Conservation (phyloP, 225 moss, liverwort and hornwort species). For the Pseudoscleropodium purum region DNA sequence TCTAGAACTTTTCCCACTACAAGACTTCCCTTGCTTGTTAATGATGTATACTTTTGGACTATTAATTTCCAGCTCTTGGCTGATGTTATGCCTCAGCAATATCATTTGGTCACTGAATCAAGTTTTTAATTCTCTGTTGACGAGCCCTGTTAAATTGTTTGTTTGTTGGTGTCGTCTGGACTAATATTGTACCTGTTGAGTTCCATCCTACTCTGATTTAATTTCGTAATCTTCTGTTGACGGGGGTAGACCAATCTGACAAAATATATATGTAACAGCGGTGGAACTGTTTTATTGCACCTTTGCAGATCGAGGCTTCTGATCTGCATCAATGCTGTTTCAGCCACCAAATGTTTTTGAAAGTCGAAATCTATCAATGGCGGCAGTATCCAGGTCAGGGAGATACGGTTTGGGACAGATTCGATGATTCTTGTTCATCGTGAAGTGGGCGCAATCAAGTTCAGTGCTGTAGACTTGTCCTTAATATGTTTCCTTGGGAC, state of each 20-base stretch:
- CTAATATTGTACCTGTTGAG: not conserved
- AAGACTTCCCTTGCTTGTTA: not conserved
- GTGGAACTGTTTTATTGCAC: not conserved
- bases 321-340: not conserved
- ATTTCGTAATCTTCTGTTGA: not conserved
- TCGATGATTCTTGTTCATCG: not conserved
- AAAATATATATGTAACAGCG: not conserved
- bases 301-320: slow-evolving; percentile 6
- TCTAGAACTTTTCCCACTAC: not conserved
- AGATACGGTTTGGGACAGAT: slow-evolving; percentile 1
- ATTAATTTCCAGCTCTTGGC: not conserved
- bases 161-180: not conserved
- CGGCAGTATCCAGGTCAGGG: not conserved
- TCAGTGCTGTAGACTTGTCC: not conserved
- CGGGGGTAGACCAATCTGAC: not conserved
- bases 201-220: not conserved
- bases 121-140: not conserved
- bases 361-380: not conserved
- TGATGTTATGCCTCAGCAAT: not conserved
- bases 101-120: not conserved
- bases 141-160: not conserved
- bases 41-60: not conserved
- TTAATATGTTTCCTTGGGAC: not conserved
- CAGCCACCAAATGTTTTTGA: not conserved
- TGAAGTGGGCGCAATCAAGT: slow-evolving; percentile 1